Evolutionary conservation across 2,329 filamentous ascomycete genomes (phyloP).

Genomic region (Niveomyces coronatus): DNA sequence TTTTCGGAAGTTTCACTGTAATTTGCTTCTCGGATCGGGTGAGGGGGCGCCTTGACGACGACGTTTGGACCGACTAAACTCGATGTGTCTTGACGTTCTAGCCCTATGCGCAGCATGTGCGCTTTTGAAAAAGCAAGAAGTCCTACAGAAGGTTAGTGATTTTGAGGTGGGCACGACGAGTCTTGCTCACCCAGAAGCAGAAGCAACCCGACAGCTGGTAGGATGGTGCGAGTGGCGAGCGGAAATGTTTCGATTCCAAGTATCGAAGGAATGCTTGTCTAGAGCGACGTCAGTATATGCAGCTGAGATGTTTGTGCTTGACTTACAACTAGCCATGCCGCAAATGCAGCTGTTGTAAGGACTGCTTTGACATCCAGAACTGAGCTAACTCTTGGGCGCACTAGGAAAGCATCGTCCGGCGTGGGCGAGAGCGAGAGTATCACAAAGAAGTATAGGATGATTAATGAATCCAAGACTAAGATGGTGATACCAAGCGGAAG

Average conservation of each 20-base stretch:
- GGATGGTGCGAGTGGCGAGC: slow-evolving; percentile 35
- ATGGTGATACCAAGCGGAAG: slow-evolving; percentile 34
- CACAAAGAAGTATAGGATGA: slow-evolving; percentile 31
- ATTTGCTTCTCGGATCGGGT: no score
- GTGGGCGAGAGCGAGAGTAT: slow-evolving; percentile 19
- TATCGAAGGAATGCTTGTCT: slow-evolving; percentile 42
- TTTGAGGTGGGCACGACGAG: not conserved
- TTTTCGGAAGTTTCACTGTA: no score
- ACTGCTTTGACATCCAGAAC: no score
- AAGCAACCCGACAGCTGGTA: slow-evolving; percentile 40
- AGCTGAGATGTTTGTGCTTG: not conserved
- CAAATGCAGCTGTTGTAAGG: slow-evolving; percentile 31
- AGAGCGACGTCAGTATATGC: slow-evolving; percentile 8
- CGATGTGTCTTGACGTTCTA: no score
- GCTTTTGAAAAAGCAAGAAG: no score
- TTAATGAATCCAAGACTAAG: slow-evolving; percentile 34
- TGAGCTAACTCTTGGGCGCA: no score
- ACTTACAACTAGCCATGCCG: slow-evolving; percentile 46
- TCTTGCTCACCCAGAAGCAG: slow-evolving; percentile 33
- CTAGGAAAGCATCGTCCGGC: slow-evolving; percentile 19
- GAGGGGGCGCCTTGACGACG: no score
- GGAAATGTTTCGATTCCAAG: slow-evolving; percentile 34
- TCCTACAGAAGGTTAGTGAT: not conserved
- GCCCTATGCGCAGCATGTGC: no score
- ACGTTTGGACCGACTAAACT: no score